phyloP scores from a whole-genome alignment of 1,284 basidiomycete genomes.

The Exobasidium rhododendri region DNA sequence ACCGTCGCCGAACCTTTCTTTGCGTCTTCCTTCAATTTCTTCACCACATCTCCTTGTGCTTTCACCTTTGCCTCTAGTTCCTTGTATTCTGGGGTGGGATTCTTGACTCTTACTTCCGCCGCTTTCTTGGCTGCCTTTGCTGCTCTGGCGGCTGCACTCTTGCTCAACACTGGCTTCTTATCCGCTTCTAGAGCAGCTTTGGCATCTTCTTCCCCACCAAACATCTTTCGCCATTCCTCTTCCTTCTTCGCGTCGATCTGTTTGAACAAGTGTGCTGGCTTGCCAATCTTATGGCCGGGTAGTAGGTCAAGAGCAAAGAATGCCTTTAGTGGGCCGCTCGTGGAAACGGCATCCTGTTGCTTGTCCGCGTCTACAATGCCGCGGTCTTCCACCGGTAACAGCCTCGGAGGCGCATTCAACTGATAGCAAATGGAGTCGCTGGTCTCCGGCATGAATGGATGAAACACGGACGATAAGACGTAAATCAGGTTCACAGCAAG shows the following conservation, averaged over 20 bases:
- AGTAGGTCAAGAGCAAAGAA: slow-evolving; percentile 72
- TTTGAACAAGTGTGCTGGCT: slow-evolving; percentile 86
- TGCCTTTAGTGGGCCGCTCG: slow-evolving; percentile 11
- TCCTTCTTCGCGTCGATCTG: slow-evolving; percentile 88
- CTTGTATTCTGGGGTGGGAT: slow-evolving; percentile 42
- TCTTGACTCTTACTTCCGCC: slow-evolving; percentile 29
- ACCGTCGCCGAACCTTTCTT: slow-evolving; percentile 6
- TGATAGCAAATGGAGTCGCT: slow-evolving; percentile 77
- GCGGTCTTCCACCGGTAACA: slow-evolving; percentile 58
- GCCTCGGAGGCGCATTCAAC: slow-evolving; percentile 81
- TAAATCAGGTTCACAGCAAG: slow-evolving; percentile 91
- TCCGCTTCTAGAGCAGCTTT: slow-evolving; percentile 35
- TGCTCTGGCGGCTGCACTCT: slow-evolving; percentile 48
- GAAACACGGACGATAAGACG: slow-evolving; percentile 74
- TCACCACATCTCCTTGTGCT: slow-evolving; percentile 35
- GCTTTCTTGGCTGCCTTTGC: slow-evolving; percentile 48
- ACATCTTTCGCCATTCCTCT: slow-evolving; percentile 75
- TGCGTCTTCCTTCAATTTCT: slow-evolving; percentile 20
- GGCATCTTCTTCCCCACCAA: slow-evolving; percentile 64
- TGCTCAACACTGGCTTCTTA: slow-evolving; percentile 41
- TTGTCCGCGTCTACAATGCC: slow-evolving; percentile 9
- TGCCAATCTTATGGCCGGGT: slow-evolving; percentile 78
- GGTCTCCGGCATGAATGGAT: slow-evolving; percentile 96
- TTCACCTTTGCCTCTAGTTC: slow-evolving; percentile 36
- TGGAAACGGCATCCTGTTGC: neutral